Conservation (phyloP, 2,329 filamentous ascomycete genomes). For the Didymella exigua region DNA sequence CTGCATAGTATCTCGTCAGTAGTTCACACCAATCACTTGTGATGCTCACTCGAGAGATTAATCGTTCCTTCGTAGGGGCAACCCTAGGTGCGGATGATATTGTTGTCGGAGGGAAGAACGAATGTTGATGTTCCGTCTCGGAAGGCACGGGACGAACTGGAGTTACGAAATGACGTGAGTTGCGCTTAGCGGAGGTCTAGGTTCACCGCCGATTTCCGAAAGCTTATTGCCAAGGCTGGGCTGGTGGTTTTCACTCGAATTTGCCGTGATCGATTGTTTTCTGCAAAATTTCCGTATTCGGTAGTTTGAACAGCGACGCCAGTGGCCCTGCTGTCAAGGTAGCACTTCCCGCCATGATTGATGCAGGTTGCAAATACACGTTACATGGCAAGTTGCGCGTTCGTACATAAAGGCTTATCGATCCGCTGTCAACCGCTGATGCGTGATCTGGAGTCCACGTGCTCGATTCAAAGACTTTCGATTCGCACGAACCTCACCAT, state of each 20-base stretch:
- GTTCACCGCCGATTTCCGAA: conserved; percentile 6
- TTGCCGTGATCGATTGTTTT: not conserved
- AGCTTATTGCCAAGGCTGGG: not conserved
- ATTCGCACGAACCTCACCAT: conserved; percentile 21
- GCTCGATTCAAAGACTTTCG: not conserved
- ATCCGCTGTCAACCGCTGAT: not conserved
- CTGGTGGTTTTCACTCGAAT: not conserved
- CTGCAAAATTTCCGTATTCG: not conserved
- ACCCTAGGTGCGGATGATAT: conserved; percentile 5
- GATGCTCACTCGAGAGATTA: not conserved
- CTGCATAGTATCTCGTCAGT: conserved; percentile 4
- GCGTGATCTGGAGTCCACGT: not conserved
- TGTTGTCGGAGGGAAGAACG: conserved; percentile 7
- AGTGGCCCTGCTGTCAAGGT: not conserved
- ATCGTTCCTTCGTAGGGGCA: conserved; percentile 10
- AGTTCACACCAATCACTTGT: not conserved
- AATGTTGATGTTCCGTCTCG: conserved; percentile 1
- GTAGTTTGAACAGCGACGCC: not conserved
- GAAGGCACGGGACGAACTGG: not conserved
- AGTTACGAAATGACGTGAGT: conserved; percentile 3
- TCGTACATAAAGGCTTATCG: not conserved
- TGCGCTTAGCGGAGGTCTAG: conserved; percentile 6
- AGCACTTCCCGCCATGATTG: not conserved
- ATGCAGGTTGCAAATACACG: not conserved
- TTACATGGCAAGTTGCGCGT: not conserved